Evolutionary conservation across 345 rosid species (phyloP), one percentile per base, ranked within the genome.

Genomic region (Mallotus nudiflorus): DNA sequence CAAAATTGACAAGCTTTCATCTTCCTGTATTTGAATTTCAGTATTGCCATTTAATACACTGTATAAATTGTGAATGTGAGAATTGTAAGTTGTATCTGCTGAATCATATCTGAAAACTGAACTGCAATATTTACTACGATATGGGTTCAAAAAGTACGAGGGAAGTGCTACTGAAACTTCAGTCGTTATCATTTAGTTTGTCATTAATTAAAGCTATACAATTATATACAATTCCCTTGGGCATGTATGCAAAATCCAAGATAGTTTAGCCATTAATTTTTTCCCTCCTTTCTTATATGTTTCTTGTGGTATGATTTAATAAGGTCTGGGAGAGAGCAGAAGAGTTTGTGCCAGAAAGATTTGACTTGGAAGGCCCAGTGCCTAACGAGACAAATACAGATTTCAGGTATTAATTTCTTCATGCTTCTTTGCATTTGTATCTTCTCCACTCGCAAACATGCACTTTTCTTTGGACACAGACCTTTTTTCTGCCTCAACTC

Each of bases 261-360:
- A 14, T 20, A n/a, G 39, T 25, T 71, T n/a, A 39, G 58, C 19
- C 5, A 6, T 64, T 29, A 54, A 44, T 57, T 53, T 12, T 33
- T 33, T 54, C 37, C 53, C 31, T 67, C 54, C 35, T 28, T 61
- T 55, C 22, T 69, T 16, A 31, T 35, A 35, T 33, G 37, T n/a
- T 16, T 54, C 51, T 24, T 66, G 28, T 31, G 20, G 19, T 53
- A 35, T 69, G 54, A 74, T 53, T 72, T 71, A 61, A 73, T 75
- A 72, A 94, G 98, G 93, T 94, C 25, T 94, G 98, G 98, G 97
- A 94, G 62, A 87, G 87, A 64, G 93, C 98, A 11, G 96, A 91
- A 42, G 97, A 91, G 51, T 94, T 94, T 77, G 67, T 84, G 62
- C 98, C 98, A 0, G 96, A 87, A 68, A 81, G 98, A 72, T 94